Conservation (phyloP, 306 rosid genomes). For the Datisca glomerata region DNA sequence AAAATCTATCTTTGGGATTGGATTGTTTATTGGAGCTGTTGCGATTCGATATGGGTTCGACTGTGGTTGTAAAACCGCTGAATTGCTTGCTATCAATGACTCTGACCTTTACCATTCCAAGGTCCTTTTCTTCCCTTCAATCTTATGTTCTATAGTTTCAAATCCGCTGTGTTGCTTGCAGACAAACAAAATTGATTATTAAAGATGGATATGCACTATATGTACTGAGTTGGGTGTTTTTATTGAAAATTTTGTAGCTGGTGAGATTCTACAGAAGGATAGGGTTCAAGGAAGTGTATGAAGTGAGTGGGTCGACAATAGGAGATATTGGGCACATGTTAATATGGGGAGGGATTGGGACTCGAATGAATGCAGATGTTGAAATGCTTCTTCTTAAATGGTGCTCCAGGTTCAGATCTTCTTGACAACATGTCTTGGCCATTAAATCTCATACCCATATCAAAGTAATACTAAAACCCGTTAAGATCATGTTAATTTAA, state of each 20-base stretch:
- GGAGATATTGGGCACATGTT: slow-evolving; percentile 57
- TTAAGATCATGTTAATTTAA: too few relatives aligned
- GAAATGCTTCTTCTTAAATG: slow-evolving; percentile 59
- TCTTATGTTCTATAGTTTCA: too few relatives aligned
- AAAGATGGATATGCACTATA: too few relatives aligned
- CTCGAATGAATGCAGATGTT: slow-evolving; percentile 70
- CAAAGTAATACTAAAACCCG: too few relatives aligned
- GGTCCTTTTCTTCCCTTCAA: slow-evolving; percentile 26
- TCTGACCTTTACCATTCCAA: slow-evolving; percentile 68
- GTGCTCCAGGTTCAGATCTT: slow-evolving; percentile 55
- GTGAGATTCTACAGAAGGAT: slow-evolving; percentile 72
- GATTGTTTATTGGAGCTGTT: slow-evolving; percentile 80
- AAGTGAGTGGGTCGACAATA: slow-evolving; percentile 56
- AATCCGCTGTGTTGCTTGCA: too few relatives aligned
- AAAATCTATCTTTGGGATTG: slow-evolving; percentile 80
- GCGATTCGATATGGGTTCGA: slow-evolving; percentile 75
- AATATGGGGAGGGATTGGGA: slow-evolving; percentile 89
- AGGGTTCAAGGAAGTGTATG: slow-evolving; percentile 55
- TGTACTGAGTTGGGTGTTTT: not conserved
- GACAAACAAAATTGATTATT: too few relatives aligned
- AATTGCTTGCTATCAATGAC: slow-evolving; percentile 80
- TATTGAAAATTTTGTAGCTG: slow-evolving; percentile 40
- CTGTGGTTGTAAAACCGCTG: slow-evolving; percentile 50
- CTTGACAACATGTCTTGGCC: slow-evolving; percentile 1
- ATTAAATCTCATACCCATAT: too few relatives aligned